A percentile compares a stretch with the other conserved stretches of the same genome.
These are phyloP conservation scores for Saturnispora serradocipensis DNA, from an alignment of 805 yeast species.

Conservation along the genomic window DNA sequence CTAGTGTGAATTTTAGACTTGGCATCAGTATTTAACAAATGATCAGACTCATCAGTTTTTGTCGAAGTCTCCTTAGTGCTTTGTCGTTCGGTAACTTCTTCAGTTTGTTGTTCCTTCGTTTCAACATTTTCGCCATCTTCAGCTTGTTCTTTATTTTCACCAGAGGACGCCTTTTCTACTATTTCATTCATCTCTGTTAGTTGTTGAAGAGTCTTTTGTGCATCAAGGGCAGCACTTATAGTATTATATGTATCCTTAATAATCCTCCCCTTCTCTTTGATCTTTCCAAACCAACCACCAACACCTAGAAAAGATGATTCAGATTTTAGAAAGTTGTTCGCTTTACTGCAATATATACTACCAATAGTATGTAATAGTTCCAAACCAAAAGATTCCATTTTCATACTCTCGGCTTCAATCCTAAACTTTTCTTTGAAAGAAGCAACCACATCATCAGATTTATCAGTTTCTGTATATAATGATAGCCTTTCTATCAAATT, in stretches of 20 bases:
- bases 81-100: neutral
- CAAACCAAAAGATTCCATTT: conserved; percentile 91
- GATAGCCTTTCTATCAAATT: conserved; percentile 42
- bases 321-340: conserved; percentile 62
- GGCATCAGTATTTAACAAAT: neutral
- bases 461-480: conserved; percentile 45
- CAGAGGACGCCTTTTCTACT: conserved; percentile 17
- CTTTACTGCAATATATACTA: conserved; percentile 64
- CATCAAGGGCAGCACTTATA: conserved; percentile 77
- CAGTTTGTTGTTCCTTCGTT: neutral
- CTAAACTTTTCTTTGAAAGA: conserved; percentile 45
- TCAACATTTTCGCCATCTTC: neutral
- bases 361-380: conserved; percentile 83
- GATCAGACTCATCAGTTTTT: neutral
- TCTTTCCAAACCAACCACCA: conserved; percentile 70
- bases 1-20: neutral
- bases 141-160: neutral
- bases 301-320: conserved; percentile 73
- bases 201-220: conserved; percentile 69
- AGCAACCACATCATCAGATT: conserved; percentile 49
- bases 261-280: conserved; percentile 75
- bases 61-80: neutral
- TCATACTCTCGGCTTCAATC: conserved; percentile 67
- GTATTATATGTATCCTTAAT: conserved; percentile 80
- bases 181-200: conserved; percentile 62